Conservation (phyloP, 2,329 filamentous ascomycete genomes). For the Teratosphaeria epicoccoides region DNA sequence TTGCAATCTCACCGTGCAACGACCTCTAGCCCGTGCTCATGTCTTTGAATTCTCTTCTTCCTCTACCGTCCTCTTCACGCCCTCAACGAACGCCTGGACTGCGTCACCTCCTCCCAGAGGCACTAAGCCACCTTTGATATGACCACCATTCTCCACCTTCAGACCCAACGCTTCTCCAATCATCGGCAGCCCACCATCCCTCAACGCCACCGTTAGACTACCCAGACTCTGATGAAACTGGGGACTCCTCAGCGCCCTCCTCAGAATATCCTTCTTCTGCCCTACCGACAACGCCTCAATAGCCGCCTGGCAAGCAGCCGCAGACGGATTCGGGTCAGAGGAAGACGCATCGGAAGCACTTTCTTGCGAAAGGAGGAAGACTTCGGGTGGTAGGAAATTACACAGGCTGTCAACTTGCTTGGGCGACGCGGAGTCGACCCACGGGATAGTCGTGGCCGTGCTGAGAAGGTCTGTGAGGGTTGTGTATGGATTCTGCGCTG, state of each 20-base stretch:
- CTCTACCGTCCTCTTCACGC: conserved; percentile 69
- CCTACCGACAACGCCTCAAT: conserved; percentile 60
- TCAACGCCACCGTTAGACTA: conserved; percentile 74
- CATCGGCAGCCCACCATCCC: conserved; percentile 82
- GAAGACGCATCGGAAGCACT: conserved; percentile 45
- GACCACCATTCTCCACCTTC: conserved; percentile 73
- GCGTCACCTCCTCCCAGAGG: conserved; percentile 81
- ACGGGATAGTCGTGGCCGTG: conserved; percentile 64
- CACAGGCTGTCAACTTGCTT: conserved; percentile 64
- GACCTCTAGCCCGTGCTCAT: background rate
- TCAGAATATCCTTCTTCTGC: conserved; percentile 72
- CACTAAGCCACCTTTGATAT: conserved; percentile 65
- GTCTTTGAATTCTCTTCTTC: conserved; percentile 34
- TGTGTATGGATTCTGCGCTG: conserved; percentile 59
- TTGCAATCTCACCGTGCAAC: too few species aligned
- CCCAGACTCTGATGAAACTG: conserved; percentile 82
- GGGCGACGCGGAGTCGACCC: conserved; percentile 56
- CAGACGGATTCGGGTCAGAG: conserved; percentile 51
- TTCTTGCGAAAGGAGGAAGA: conserved; percentile 67
- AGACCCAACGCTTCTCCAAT: conserved; percentile 79
- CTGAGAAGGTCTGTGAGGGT: conserved; percentile 78
- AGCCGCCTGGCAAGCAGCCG: conserved; percentile 58
- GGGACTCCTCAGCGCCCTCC: conserved; percentile 73
- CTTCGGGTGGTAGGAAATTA: conserved; percentile 63
- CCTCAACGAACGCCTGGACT: conserved; percentile 82